phyloP scores from a whole-genome alignment of 495 filamentous ascomycete genomes.

The Aspergillus egyptiacus region DNA sequence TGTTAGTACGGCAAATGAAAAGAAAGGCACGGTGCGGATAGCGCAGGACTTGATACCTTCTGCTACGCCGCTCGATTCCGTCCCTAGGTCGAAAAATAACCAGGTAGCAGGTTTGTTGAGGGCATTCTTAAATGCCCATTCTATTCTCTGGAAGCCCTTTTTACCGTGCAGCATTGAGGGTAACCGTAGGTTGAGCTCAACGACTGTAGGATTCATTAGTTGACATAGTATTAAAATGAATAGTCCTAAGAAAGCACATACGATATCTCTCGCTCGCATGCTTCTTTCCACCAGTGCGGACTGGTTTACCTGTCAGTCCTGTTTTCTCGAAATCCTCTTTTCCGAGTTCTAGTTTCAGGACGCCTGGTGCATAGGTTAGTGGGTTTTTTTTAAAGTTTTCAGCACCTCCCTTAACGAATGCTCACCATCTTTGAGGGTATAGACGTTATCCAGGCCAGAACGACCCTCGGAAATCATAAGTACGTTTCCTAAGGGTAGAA shows the following conservation, averaged over 20 bases:
- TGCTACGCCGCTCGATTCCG: slow-evolving; percentile 16
- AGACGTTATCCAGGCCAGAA: slow-evolving; percentile 73
- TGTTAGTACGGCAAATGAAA: background rate
- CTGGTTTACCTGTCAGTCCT: slow-evolving; percentile 71
- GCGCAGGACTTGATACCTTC: slow-evolving; percentile 21
- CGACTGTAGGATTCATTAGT: slow-evolving; percentile 42
- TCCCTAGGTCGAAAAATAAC: slow-evolving; percentile 67
- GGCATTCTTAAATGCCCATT: slow-evolving; percentile 80
- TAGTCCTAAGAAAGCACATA: slow-evolving; percentile 19
- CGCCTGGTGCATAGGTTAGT: slow-evolving; percentile 39
- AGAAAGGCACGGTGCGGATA: background rate
- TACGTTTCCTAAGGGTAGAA: slow-evolving; percentile 59
- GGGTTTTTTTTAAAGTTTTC: background rate
- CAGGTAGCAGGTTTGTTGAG: slow-evolving; percentile 66
- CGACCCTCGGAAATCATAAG: slow-evolving; percentile 88
- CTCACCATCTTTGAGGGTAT: slow-evolving; percentile 63
- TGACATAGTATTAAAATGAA: background rate
- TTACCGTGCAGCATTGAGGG: slow-evolving; percentile 86
- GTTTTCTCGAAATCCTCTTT: slow-evolving; percentile 81
- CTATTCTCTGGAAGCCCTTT: slow-evolving; percentile 80
- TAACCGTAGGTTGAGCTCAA: slow-evolving; percentile 73
- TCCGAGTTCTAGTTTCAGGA: slow-evolving; percentile 70
- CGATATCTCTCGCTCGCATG: slow-evolving; percentile 55
- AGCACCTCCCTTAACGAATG: background rate
- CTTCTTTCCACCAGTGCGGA: slow-evolving; percentile 52